phyloP scores from a whole-genome alignment of 331 rosid genomes.

The Malus hybrid region DNA sequence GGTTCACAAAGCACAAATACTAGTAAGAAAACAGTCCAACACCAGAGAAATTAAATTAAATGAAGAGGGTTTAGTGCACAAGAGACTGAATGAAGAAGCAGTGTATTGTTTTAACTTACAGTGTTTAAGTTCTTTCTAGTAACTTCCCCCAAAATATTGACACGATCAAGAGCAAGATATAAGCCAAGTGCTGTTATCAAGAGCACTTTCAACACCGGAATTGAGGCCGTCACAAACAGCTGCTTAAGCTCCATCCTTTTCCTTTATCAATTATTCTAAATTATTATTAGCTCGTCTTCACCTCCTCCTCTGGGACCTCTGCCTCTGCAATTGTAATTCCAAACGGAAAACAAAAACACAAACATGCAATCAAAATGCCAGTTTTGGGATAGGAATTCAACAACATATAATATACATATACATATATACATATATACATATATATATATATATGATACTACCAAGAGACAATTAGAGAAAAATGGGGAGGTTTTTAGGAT shows the following conservation, averaged over 20 bases:
- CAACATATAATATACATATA: too few relatives aligned
- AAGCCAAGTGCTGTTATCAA: constrained; percentile 40
- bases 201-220: constrained; percentile 48
- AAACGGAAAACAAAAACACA: too few relatives aligned
- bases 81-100: neutral
- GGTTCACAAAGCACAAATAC: neutral
- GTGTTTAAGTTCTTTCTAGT: constrained; percentile 36
- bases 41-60: too few relatives aligned
- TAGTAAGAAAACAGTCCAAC: too few relatives aligned
- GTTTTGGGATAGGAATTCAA: neutral
- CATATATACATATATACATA: too few relatives aligned
- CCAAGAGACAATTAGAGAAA: too few relatives aligned
- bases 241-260: constrained; percentile 23
- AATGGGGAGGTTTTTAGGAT: too few relatives aligned
- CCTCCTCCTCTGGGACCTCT: neutral
- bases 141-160: constrained; percentile 34
- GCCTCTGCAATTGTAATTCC: neutral
- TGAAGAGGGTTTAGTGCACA: too few relatives aligned
- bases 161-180: constrained; percentile 42
- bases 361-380: neutral
- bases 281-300: neutral
- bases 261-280: neutral
- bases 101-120: constrained; percentile 3
- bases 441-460: too few relatives aligned
- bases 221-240: constrained; percentile 37